Base-by-base conservation (phyloP, 805 yeast genomes). In the Isabelozyma rhagii region DNA sequence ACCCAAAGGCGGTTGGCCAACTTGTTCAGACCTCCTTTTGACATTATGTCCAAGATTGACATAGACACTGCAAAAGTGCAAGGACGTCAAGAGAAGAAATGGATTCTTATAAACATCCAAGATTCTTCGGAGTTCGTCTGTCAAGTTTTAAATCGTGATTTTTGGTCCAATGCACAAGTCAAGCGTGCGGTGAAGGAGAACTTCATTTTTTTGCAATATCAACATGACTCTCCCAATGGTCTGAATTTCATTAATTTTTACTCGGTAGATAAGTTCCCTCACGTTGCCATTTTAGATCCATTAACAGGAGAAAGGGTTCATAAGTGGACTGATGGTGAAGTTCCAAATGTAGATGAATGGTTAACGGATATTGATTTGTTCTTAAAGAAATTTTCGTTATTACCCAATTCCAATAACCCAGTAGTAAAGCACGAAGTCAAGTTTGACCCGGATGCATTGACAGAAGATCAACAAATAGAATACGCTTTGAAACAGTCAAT, bases 11-110 rank as follows among this genome's bases (percentile, higher is more conserved):
- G 96, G 46, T 72, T 94, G 44, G 97, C 97, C 4, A 79, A 79
- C 53, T 73, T 94, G 28, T 94, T 93, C 67, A 77, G 93, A 53
- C 98, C 99, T 0, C 99, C 99, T 0, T 93, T 89, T 71, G 97
- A 93, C 57, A 71, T 94, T 34, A 90, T 94, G 60, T 76, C 84
- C 17, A 82, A 79, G 55, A 55, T 83, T 14, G 81, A 80, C 47
- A 65, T 94, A n/a, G 94, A 89, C 40, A 72, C 75, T 5, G 98
- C 98, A 2, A 88, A 84, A 56, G 55, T 59, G 1, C 74, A 77
- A 52, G 97, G 96, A 1, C 78, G 85, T 50, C 68, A 66, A 31
- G 77, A 74, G 51, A 73, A 81, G 47, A 89, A 85, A 67, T 92
- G 97, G 97, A 78, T 94, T 7, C 69, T 94, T 58, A 78, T 94